phyloP scores from a whole-genome alignment of 1,139 yeast species.

The Nakaseomyces glabratus region DNA sequence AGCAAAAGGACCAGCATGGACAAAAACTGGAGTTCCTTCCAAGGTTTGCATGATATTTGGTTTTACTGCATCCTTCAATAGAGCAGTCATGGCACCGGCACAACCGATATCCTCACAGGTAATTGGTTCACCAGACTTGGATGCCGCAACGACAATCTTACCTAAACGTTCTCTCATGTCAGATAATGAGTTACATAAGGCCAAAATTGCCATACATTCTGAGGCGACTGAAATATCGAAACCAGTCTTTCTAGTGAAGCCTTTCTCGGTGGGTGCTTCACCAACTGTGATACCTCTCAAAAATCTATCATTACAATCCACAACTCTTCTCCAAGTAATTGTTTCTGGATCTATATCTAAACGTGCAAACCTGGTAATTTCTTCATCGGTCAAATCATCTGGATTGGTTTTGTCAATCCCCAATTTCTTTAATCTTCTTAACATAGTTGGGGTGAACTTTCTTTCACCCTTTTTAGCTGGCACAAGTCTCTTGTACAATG shows the following conservation, averaged over 20 bases:
- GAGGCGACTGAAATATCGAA: slow-evolving; percentile 79
- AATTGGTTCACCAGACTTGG: slow-evolving; percentile 51
- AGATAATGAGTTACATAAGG: slow-evolving; percentile 54
- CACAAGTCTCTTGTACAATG: slow-evolving; percentile 61
- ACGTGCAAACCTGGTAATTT: slow-evolving; percentile 51
- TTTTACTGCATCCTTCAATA: slow-evolving; percentile 71
- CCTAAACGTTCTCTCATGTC: slow-evolving; percentile 68
- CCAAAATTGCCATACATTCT: slow-evolving; percentile 74
- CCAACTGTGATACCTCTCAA: slow-evolving; percentile 69
- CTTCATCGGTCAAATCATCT: slow-evolving; percentile 58
- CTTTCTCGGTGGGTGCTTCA: slow-evolving; percentile 70
- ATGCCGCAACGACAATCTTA: slow-evolving; percentile 60
- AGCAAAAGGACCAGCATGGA: slow-evolving; percentile 83
- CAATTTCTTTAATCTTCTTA: slow-evolving; percentile 51
- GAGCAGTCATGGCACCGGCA: slow-evolving; percentile 74
- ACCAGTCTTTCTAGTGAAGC: slow-evolving; percentile 61
- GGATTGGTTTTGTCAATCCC: slow-evolving; percentile 62
- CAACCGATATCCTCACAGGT: slow-evolving; percentile 74
- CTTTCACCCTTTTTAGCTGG: slow-evolving; percentile 62
- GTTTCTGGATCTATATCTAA: slow-evolving; percentile 65
- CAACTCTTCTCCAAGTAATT: slow-evolving; percentile 68
- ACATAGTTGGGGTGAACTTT: slow-evolving; percentile 58
- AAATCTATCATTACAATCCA: slow-evolving; percentile 73
- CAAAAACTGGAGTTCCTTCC: slow-evolving; percentile 79
- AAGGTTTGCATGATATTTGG: slow-evolving; percentile 80